phyloP scores from a whole-genome alignment of 345 rosid genomes.

The Alliaria petiolata region DNA sequence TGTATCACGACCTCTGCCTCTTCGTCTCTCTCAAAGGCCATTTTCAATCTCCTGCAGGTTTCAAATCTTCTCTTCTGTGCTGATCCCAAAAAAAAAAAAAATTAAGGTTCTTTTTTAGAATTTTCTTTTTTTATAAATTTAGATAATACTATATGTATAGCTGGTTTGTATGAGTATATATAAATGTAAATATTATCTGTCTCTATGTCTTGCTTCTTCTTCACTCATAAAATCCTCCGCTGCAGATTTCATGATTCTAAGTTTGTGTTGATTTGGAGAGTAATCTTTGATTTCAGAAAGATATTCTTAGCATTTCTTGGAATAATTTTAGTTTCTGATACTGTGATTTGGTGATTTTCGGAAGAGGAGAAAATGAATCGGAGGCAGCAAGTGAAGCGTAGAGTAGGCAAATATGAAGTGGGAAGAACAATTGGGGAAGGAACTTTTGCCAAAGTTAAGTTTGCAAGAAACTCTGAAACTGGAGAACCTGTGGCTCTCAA shows the following conservation, averaged over 20 bases:
- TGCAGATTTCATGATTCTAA: not conserved
- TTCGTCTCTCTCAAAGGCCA: slow-evolving; percentile 27
- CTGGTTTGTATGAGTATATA: not conserved
- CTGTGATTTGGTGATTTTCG: not conserved
- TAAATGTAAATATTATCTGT: not conserved
- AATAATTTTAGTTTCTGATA: no score
- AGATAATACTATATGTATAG: not conserved
- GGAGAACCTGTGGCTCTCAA: slow-evolving; percentile 87
- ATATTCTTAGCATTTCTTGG: not conserved
- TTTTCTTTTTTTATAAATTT: not conserved
- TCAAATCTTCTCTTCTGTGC: slow-evolving; percentile 9
- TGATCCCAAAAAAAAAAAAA: not conserved
- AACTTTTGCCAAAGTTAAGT: slow-evolving; percentile 95
- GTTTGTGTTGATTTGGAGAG: not conserved
- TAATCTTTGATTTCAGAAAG: not conserved
- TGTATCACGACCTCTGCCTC: slow-evolving; percentile 25
- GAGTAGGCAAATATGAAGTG: slow-evolving; percentile 87
- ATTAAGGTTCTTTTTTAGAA: slow-evolving; percentile 11
- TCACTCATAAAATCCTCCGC: not conserved
- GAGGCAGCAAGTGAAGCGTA: slow-evolving; percentile 53
- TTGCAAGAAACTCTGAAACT: slow-evolving; percentile 83
- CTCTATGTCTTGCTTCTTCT: not conserved
- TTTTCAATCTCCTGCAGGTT: not conserved
- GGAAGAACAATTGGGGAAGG: slow-evolving; percentile 99
- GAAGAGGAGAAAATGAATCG: slow-evolving; percentile 16